Percentiles rank a stretch among this genome's conserved stretches.
Evolutionary conservation across 331 rosid genomes (phyloP).

Genomic region (Spiraea crenata): DNA sequence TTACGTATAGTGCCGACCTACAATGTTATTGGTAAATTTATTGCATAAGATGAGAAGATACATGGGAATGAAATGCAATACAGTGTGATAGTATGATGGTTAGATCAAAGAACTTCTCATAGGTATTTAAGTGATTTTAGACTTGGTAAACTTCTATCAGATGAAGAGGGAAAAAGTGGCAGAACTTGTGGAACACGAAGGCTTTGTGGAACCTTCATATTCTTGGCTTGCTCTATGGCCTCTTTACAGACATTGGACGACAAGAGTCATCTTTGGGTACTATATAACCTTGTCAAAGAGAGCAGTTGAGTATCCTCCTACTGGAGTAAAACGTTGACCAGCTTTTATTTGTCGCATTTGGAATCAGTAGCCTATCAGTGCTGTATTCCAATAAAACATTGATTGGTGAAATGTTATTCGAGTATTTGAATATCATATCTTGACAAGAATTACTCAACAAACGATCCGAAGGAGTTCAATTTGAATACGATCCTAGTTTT

Average conservation of each 20-base stretch:
- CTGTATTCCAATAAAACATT: background rate
- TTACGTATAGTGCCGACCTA: too few relatives aligned
- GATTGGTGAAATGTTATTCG: background rate
- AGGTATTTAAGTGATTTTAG: too few relatives aligned
- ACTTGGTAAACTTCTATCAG: too few relatives aligned
- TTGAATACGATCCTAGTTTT: background rate
- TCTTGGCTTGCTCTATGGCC: conserved; percentile 4
- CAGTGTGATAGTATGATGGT: too few relatives aligned
- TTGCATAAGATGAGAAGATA: too few relatives aligned
- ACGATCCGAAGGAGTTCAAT: background rate
- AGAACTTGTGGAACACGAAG: too few relatives aligned
- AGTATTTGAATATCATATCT: background rate
- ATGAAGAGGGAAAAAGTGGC: conserved; percentile 2
- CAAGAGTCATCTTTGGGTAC: conserved; percentile 16
- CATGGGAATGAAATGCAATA: too few relatives aligned
- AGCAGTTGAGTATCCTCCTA: conserved; percentile 44
- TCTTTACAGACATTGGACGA: background rate
- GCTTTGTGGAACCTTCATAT: background rate
- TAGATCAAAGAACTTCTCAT: too few relatives aligned
- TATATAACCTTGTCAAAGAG: conserved; percentile 28
- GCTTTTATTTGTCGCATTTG: background rate
- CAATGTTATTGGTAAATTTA: too few relatives aligned
- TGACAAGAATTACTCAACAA: background rate
- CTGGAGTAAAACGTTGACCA: conserved; percentile 9
- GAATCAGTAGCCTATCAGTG: background rate